phyloP scores from a whole-genome alignment of 1,284 basidiomycete species.

The Austroboletus olivaceoglutinosus region DNA sequence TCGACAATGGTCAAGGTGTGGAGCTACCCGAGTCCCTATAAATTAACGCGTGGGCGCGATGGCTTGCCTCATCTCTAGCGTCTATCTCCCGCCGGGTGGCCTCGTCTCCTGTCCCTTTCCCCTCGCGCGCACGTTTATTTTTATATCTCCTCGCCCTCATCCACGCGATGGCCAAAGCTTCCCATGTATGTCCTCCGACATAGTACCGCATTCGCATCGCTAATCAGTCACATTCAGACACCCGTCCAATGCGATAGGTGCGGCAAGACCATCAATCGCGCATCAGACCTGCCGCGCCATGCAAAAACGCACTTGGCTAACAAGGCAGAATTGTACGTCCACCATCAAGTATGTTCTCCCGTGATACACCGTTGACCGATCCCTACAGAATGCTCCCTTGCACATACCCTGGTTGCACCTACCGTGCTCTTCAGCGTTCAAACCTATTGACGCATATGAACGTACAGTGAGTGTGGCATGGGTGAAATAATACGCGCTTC shows the following conservation, averaged over 20 bases:
- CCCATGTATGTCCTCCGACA: conserved; percentile 9
- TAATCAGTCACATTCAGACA: conserved; percentile 13
- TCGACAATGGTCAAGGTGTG: conserved; percentile 10
- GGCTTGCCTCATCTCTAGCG: neutral
- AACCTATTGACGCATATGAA: conserved; percentile 33
- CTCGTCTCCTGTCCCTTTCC: neutral
- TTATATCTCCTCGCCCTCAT: neutral
- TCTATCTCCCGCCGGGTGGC: neutral
- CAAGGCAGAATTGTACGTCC: conserved; percentile 18
- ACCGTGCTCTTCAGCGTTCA: conserved; percentile 25
- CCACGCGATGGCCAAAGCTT: conserved; percentile 9
- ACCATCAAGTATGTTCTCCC: neutral
- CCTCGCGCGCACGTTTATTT: neutral
- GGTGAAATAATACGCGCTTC: neutral
- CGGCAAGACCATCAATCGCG: conserved; percentile 12
- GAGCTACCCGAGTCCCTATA: conserved; percentile 10
- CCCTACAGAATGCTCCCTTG: conserved; percentile 29
- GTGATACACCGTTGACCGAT: conserved; percentile 4
- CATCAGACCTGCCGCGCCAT: conserved; percentile 22
- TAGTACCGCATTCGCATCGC: neutral
- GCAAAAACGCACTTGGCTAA: conserved; percentile 13
- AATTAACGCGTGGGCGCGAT: conserved; percentile 13
- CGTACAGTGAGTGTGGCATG: conserved; percentile 22
- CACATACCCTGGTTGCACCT: conserved; percentile 21
- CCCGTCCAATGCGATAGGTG: conserved; percentile 12